Percentiles rank a stretch among this genome's conserved stretches.
Evolutionary conservation across 1,139 yeast species (phyloP).

Genomic region (Zhuliangozyma parablackwelliae): DNA sequence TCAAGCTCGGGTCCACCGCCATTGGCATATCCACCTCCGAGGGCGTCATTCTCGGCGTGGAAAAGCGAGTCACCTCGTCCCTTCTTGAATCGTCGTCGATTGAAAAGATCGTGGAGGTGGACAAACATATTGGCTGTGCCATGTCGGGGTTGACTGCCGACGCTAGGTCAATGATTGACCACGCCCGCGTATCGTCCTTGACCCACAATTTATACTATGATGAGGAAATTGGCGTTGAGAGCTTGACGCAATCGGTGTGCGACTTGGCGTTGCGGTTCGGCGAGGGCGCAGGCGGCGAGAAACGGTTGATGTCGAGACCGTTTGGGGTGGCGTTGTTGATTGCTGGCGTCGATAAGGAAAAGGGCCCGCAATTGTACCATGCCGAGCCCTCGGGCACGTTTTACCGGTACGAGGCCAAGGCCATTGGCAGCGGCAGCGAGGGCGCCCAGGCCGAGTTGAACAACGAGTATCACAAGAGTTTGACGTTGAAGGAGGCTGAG

Average conservation of each 20-base stretch:
- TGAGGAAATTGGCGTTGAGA: constrained; percentile 89
- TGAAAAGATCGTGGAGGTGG: constrained; percentile 94
- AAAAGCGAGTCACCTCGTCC: constrained; percentile 92
- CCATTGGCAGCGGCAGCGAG: constrained; percentile 97
- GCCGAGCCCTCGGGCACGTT: constrained; percentile 99
- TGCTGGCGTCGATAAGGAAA: constrained; percentile 89
- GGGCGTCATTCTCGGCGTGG: constrained; percentile 95
- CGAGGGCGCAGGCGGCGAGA: constrained; percentile 97
- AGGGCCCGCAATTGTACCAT: constrained; percentile 94
- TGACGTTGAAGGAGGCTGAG: constrained; percentile 94
- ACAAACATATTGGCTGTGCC: constrained; percentile 93
- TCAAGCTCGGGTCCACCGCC: constrained; percentile 94
- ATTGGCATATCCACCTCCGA: constrained; percentile 96
- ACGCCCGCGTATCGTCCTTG: constrained; percentile 88
- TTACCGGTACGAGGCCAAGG: constrained; percentile 96
- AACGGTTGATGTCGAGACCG: constrained; percentile 96
- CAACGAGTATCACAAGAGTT: constrained; percentile 91
- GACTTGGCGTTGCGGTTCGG: constrained; percentile 96
- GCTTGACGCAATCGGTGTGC: constrained; percentile 93
- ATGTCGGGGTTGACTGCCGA: constrained; percentile 99
- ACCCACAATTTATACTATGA: constrained; percentile 88
- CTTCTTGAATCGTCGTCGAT: constrained; percentile 88
- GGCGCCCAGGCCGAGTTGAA: constrained; percentile 98
- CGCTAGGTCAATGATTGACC: constrained; percentile 98
- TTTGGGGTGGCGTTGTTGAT: constrained; percentile 96